Conservation (phyloP, 352 stramenopile genomes). For the Phytophthora sansomeana region DNA sequence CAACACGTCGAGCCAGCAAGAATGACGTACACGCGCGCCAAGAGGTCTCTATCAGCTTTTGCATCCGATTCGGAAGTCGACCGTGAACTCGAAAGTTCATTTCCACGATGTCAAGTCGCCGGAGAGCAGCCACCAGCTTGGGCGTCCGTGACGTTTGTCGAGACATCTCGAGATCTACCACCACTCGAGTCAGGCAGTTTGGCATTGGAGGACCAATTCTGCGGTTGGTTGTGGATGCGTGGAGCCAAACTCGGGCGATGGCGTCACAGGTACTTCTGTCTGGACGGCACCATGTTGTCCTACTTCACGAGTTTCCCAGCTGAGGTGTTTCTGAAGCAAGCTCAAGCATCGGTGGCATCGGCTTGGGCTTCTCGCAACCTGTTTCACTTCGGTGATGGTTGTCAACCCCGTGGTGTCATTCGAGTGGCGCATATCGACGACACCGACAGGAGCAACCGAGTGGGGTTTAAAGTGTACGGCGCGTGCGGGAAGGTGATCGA, state of each 20-base stretch:
- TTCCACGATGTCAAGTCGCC: constrained; percentile 27
- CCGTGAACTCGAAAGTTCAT: constrained; percentile 29
- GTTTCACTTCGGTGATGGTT: constrained; percentile 60
- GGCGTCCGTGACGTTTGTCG: constrained; percentile 40
- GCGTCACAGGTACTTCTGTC: constrained; percentile 79
- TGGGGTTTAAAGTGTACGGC: constrained; percentile 80
- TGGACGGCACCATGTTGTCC: constrained; percentile 71
- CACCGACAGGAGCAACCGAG: constrained; percentile 46
- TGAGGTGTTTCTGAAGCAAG: constrained; percentile 78
- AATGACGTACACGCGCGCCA: constrained; percentile 29
- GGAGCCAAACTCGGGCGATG: constrained; percentile 63
- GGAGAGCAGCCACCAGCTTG: constrained; percentile 30
- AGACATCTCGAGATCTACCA: constrained; percentile 45
- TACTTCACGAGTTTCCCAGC: constrained; percentile 79
- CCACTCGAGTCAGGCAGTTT: constrained; percentile 53
- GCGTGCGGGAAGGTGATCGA: constrained; percentile 73
- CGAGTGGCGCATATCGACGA: constrained; percentile 80
- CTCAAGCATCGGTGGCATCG: constrained; percentile 34
- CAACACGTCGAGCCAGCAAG: not conserved
- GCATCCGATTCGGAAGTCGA: constrained; percentile 26
- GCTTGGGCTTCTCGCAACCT: constrained; percentile 38
- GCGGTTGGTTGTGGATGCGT: constrained; percentile 86
- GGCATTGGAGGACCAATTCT: constrained; percentile 76
- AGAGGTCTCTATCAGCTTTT: constrained; percentile 25
- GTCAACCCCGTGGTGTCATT: constrained; percentile 68